These are phyloP conservation scores for Termitomyces titanicus DNA, from an alignment of 768 basidiomycete genomes.

Conservation along the genomic window DNA sequence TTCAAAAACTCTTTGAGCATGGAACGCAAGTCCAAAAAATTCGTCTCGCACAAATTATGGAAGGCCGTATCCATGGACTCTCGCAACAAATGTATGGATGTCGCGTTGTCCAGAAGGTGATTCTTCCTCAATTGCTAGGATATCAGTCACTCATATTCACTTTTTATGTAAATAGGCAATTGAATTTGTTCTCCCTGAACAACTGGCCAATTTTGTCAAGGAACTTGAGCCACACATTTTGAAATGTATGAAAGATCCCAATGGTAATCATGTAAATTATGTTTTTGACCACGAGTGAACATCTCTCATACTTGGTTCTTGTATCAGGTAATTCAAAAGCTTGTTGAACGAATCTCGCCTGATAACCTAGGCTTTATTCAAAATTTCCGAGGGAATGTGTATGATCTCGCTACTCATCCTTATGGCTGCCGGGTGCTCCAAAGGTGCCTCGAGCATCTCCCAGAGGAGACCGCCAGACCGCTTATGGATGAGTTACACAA, in stretches of 20 bases:
- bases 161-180: slow-evolving; percentile 68
- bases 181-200: slow-evolving; percentile 74
- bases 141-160: slow-evolving; percentile 9
- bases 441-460: slow-evolving; percentile 84
- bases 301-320: neutral
- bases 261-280: slow-evolving; percentile 89
- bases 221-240: slow-evolving; percentile 81
- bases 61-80: slow-evolving; percentile 70
- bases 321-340: slow-evolving; percentile 77
- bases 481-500: slow-evolving; percentile 87
- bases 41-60: slow-evolving; percentile 66
- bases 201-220: slow-evolving; percentile 70
- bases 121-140: neutral
- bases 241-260: slow-evolving; percentile 84
- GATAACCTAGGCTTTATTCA: slow-evolving; percentile 76
- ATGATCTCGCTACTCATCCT: slow-evolving; percentile 80
- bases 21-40: slow-evolving; percentile 75
- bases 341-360: slow-evolving; percentile 76
- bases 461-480: slow-evolving; percentile 59
- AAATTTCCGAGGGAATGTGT: slow-evolving; percentile 73
- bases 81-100: slow-evolving; percentile 96
- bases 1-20: slow-evolving; percentile 91
- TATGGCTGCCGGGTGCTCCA: slow-evolving; percentile 96
- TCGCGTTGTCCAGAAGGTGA: slow-evolving; percentile 90
- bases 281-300: neutral